phyloP scores from a whole-genome alignment of 139 green algal genomes.

The Dunaliella primolecta region DNA sequence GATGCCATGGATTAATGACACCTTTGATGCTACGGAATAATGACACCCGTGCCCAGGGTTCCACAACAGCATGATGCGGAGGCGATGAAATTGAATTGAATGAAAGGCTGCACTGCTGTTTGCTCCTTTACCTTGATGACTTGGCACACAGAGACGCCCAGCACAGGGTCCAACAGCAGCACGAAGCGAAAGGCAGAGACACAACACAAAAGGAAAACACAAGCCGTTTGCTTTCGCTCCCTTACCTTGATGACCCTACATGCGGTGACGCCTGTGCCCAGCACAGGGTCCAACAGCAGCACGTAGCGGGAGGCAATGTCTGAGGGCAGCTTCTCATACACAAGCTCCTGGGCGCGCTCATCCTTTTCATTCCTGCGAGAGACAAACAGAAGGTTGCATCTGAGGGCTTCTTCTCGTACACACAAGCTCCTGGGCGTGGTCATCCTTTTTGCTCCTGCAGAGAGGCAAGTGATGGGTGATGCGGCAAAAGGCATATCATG shows the following conservation, averaged over 20 bases:
- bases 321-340: slow-evolving; percentile 93
- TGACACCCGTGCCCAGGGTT: too few relatives aligned
- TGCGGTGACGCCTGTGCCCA: slow-evolving; percentile 86
- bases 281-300: slow-evolving; percentile 92
- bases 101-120: too few relatives aligned
- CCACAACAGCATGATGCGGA: too few relatives aligned
- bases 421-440: slow-evolving; percentile 54
- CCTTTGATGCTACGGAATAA: too few relatives aligned
- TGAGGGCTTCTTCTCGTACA: slow-evolving; percentile 93
- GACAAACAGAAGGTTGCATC: slow-evolving; percentile 68
- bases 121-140: slow-evolving; percentile 75
- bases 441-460: too few relatives aligned
- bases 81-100: too few relatives aligned
- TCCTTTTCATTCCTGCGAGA: slow-evolving; percentile 30
- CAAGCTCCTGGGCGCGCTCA: slow-evolving; percentile 53
- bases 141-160: slow-evolving; percentile 74
- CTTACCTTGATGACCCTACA: slow-evolving; percentile 66
- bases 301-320: slow-evolving; percentile 91
- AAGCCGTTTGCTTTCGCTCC: too few relatives aligned
- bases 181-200: slow-evolving; percentile 88
- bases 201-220: too few relatives aligned
- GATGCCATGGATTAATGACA: too few relatives aligned
- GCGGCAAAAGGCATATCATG: too few relatives aligned
- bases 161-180: slow-evolving; percentile 92
- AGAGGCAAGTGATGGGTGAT: too few relatives aligned